Base-by-base conservation (phyloP, 169 alveolate species). In the Eimeria acervulina region DNA sequence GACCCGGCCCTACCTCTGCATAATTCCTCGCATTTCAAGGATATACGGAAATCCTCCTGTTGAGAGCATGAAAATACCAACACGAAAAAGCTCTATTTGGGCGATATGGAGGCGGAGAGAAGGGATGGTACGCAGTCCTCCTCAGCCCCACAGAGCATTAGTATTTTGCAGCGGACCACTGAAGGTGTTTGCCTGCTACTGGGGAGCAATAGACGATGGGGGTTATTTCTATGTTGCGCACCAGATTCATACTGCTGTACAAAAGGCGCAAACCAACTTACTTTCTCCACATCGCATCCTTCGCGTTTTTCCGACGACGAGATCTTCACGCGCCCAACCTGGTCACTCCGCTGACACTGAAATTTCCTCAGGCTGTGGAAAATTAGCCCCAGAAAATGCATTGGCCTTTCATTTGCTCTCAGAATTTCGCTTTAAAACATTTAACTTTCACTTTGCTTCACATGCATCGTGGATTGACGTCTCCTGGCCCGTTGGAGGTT, bases 91-190 rank as follows among this genome's bases (percentile, higher is more conserved):
- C 51, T 31, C 26, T 51, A 31, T 15, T 12, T 12, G 92, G 21
- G 40, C 13, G 59, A 81, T 55, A 31, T 47, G 28, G 47, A 13
- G 38, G 28, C 31, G 59, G 33, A 55, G 55, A 31, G 63, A 83
- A 51, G 40, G 38, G 17, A 33, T 31, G 40, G 8, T 15, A 84
- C 72, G 23, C 23, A 78, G 68, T n/a, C n/a, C n/a, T 40, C 89
- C 89, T 21, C 89, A 78, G 89, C 89, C 89, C 89, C 89, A 47
- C 42, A 13, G 61, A 42, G 89, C 40, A 78, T 23, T 68, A 12
- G 66, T n/a, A 44, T 1, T 26, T 40, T 42, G 4, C 66, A 40
- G n/a, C 59, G 44, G 68, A 78, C 89, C 66, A 78, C 89, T 78
- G 89, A 1, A 5, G 36, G 10, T 21, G 40, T 78, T 63, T 19